Evolutionary conservation across 1,284 basidiomycete genomes (phyloP), one percentile per base, ranked within the genome.

Genomic region (Cutaneotrichosporon arboriforme): DNA sequence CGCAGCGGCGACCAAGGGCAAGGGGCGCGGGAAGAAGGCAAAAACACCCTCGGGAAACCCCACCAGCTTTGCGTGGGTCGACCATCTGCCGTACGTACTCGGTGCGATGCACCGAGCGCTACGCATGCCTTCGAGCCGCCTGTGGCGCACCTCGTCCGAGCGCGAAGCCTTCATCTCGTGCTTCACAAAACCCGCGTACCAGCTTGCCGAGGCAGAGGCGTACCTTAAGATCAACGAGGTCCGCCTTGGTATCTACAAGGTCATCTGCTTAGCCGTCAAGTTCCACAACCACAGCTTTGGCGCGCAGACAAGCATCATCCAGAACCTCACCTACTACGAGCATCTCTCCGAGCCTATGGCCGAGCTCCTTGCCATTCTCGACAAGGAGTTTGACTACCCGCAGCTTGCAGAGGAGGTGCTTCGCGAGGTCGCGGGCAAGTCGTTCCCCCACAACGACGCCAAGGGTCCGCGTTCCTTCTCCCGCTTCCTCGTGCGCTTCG

Each of bases 311-410:
- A 84, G 83, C 57, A 90, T 98, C 73, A 87, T 93, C 74, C 92
- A 97, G 71, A 84, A 83, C 51, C 78, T 98, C 13, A 91, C 94
- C 57, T 96, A 94, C 74, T 90, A 86, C 65, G 94, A 98, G 65
- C 93, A 97, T 70, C 82, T 97, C 23, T 84, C 88, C 0, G 93
- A 97, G 67, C 85, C 88, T 0, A 89, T 97, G 85, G 93, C 93
- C 0, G 92, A 97, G 63, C 84, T 90, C 35, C 80, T 97, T 8
- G 80, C 83, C 26, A 77, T 87, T 40, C 81, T 97, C 42, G 82
- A 86, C 15, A 85, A 85, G 61, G 88, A 96, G 53, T 97, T 88
- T 66, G 92, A 97, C 73, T 84, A 92, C 63, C 79, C 84, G 4
- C 89, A 93, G 68, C 81, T 97, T 5, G 88, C 86, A 0, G 93